Evolutionary conservation across 495 filamentous ascomycete genomes (phyloP).

Genomic region (Hyphodiscus hymeniophilus): DNA sequence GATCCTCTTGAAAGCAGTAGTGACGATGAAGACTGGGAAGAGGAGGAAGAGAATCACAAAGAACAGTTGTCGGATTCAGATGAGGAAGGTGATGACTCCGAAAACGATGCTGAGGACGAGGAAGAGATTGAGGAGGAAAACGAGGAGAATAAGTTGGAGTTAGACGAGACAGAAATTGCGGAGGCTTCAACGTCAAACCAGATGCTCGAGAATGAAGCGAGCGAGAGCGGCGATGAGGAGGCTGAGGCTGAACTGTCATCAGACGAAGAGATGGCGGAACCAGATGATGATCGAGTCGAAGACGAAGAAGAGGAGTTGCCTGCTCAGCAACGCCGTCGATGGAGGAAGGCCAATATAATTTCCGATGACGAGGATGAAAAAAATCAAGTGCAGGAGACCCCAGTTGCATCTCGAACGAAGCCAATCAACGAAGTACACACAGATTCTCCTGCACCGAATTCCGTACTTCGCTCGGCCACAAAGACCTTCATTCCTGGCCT

Average conservation of each 20-base stretch:
- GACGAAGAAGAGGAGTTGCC: constrained; percentile 22
- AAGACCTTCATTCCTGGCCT: constrained; percentile 54
- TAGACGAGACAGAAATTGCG: constrained; percentile 34
- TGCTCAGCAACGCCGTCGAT: constrained; percentile 26
- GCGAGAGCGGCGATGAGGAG: constrained; percentile 34
- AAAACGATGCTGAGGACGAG: constrained; percentile 26
- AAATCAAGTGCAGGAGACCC: constrained; percentile 42
- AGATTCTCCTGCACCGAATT: constrained; percentile 40
- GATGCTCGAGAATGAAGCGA: constrained; percentile 29
- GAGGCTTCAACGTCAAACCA: constrained; percentile 25
- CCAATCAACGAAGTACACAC: constrained; percentile 23
- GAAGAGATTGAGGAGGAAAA: constrained; percentile 48
- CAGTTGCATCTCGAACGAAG: constrained; percentile 34
- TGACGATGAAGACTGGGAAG: constrained; percentile 45
- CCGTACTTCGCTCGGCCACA: constrained; percentile 46
- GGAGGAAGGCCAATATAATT: constrained; percentile 31
- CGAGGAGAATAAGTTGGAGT: constrained; percentile 39
- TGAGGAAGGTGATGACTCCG: constrained; percentile 29
- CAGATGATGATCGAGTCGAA: constrained; percentile 12
- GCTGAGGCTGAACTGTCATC: constrained; percentile 25
- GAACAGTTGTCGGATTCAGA: constrained; percentile 26
- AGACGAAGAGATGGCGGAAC: constrained; percentile 13
- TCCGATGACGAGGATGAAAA: constrained; percentile 65
- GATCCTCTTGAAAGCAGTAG: constrained; percentile 43
- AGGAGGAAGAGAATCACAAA: constrained; percentile 30